Conservation (phyloP, 1,284 basidiomycete species). For the Cryptococcus sp. region DNA sequence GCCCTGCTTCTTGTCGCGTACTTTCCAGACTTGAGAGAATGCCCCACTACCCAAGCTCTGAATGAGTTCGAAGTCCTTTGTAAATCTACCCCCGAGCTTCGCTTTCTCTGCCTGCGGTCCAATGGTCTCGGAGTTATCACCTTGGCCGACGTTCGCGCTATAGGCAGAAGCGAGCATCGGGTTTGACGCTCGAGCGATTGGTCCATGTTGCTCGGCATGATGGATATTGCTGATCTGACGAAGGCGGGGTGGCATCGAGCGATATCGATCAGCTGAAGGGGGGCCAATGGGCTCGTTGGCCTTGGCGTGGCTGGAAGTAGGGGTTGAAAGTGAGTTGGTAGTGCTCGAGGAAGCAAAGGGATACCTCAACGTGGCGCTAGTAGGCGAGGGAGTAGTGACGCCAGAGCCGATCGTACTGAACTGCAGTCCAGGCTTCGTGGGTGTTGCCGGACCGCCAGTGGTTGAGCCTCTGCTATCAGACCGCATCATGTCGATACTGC, state of each 20-base stretch:
- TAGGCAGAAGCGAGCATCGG: constrained; percentile 48
- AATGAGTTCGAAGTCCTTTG: constrained; percentile 66
- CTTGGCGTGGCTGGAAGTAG: constrained; percentile 6
- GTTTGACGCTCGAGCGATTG: constrained; percentile 47
- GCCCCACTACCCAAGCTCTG: constrained; percentile 85
- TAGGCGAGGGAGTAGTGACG: constrained; percentile 42
- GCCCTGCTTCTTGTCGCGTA: constrained; percentile 65
- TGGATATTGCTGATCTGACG: constrained; percentile 16
- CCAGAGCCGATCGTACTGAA: constrained; percentile 31
- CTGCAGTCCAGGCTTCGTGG: constrained; percentile 36
- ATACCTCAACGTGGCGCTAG: constrained; percentile 24
- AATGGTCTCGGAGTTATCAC: neutral
- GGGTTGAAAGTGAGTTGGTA: constrained; percentile 15
- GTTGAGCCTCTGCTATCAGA: constrained; percentile 15
- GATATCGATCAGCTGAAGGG: constrained; percentile 14
- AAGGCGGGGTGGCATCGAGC: constrained; percentile 12
- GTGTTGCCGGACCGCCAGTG: constrained; percentile 39
- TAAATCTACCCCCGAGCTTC: constrained; percentile 13
- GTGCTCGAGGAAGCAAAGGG: constrained; percentile 35
- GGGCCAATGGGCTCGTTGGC: constrained; percentile 5
- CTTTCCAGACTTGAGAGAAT: constrained; percentile 92
- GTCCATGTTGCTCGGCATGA: constrained; percentile 19
- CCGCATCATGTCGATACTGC: constrained; percentile 36
- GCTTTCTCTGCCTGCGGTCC: neutral
- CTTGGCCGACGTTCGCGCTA: constrained; percentile 8